Conservation (phyloP, 2,329 filamentous ascomycete species). For the Fusarium succisae region DNA sequence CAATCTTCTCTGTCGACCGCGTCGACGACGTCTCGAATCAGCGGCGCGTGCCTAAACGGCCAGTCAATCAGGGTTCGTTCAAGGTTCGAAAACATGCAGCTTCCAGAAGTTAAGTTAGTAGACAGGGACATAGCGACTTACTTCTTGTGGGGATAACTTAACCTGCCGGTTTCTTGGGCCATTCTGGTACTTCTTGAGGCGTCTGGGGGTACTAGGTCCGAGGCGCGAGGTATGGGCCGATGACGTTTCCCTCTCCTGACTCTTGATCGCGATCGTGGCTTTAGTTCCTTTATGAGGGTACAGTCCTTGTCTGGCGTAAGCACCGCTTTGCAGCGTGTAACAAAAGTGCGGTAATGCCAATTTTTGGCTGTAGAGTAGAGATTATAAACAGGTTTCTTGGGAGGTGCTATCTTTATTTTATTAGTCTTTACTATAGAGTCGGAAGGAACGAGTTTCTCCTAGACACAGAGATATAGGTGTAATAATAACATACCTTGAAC, state of each 20-base stretch:
- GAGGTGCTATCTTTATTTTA: too few species aligned
- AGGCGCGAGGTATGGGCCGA: background rate
- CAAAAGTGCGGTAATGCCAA: rapidly evolving
- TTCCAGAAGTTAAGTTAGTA: background rate
- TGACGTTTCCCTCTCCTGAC: background rate
- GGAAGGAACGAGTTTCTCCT: too few species aligned
- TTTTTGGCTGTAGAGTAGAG: too few species aligned
- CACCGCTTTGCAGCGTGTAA: rapidly evolving
- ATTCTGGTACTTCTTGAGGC: background rate
- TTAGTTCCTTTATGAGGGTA: background rate
- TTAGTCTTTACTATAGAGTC: too few species aligned
- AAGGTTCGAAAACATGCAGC: background rate
- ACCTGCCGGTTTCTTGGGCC: background rate
- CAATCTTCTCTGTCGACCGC: background rate
- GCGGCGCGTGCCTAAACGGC: background rate
- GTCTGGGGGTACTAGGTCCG: background rate
- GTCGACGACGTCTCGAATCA: background rate
- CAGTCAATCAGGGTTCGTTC: background rate
- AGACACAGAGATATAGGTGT: too few species aligned
- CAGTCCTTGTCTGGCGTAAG: too few species aligned
- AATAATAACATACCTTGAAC: too few species aligned
- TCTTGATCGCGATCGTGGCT: background rate
- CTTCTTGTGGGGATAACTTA: background rate
- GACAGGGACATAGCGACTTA: background rate
- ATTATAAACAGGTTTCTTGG: too few species aligned